These are phyloP conservation scores for Medicago arabica DNA, from an alignment of 306 rosid species.

Conservation along the genomic window DNA sequence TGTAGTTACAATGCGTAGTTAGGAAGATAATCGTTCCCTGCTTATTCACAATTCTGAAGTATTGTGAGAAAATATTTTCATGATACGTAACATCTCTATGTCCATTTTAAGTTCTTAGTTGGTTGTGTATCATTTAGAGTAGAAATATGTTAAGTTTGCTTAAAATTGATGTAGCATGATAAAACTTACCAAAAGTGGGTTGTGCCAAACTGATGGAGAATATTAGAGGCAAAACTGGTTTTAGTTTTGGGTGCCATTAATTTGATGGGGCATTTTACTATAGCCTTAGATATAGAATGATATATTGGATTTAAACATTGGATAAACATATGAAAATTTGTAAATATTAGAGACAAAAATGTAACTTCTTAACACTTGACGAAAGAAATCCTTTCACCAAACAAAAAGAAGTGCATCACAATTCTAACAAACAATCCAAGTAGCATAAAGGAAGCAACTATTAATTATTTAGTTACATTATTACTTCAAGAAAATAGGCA, in stretches of 20 bases:
- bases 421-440: background rate
- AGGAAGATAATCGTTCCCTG: background rate
- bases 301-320: too few relatives aligned
- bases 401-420: constrained; percentile 1
- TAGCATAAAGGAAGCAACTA: background rate
- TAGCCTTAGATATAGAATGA: background rate
- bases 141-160: background rate
- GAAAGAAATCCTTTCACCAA: constrained; percentile 6
- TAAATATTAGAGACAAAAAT: constrained; percentile 10
- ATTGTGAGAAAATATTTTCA: background rate
- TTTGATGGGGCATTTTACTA: background rate
- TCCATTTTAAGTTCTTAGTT: background rate
- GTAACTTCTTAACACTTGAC: background rate
- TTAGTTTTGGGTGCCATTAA: too few relatives aligned
- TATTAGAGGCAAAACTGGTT: too few relatives aligned
- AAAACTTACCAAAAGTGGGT: background rate
- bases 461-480: constrained; percentile 10
- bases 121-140: background rate
- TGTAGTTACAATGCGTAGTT: background rate
- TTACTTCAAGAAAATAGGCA: background rate
- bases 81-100: background rate
- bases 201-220: too few relatives aligned
- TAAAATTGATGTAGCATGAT: background rate
- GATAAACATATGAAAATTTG: background rate
- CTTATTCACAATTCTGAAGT: background rate